Base-by-base conservation (phyloP, 495 filamentous ascomycete genomes). In the Umbilicaria muhlenbergii region DNA sequence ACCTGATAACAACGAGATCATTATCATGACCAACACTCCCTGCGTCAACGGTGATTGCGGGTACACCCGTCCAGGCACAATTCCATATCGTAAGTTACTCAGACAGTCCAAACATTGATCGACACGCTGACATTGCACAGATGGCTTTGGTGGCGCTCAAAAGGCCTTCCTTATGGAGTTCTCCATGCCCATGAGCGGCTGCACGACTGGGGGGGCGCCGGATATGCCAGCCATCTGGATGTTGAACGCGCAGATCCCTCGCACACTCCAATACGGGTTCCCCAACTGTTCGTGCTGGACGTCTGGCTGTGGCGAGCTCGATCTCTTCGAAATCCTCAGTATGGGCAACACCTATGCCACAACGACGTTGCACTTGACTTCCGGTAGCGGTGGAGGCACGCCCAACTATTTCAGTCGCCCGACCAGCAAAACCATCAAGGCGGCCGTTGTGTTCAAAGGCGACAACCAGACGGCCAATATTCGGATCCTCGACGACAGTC, bases 121-220 rank as follows among this genome's bases (percentile, higher is more conserved):
- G n/a, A 5, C 13, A 34, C 35, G 28, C 47, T 44, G 50, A 50
- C 16, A 41, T 35, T 12, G 31, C 33, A 32, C 52, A 82, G 77
- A 81, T 53, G 82, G 82, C 36, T 85, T 81, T 48, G 63, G 46
- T 18, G 77, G 77, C 17, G 56, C 69, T 5, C 54, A 66, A 32
- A 83, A 81, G 57, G 57, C 77, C 33, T 83, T 84, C 62, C 57
- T 83, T 21, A 59, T 78, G 28, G 75, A 84, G 40, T 84, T 83
- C 57, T 52, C 57, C 13, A 84, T 85, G 80, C 81, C 82, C 0
- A 41, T 56, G 21, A 56, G 54, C 6, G 59, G 62, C 34, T 28
- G 24, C 24, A 62, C 46, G 32, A 48, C 46, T 2, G 46, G 49
- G 10, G 58, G 56, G 31, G 70, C 76, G 48, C 59, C 43, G 32